These are phyloP conservation scores for Phytopythium cucurbitacearum DNA, from an alignment of 352 stramenopile species.

Conservation along the genomic window DNA sequence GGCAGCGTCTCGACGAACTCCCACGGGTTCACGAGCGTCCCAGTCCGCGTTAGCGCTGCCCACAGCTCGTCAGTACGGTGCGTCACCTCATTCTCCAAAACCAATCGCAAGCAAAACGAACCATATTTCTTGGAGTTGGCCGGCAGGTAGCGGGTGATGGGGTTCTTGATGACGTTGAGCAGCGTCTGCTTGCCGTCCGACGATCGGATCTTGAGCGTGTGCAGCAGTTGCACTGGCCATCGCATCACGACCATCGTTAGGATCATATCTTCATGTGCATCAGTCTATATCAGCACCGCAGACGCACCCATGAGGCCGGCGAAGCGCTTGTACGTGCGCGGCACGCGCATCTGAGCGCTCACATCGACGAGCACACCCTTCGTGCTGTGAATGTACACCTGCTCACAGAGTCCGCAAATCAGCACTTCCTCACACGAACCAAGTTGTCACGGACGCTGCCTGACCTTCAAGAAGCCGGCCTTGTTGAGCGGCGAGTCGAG, in stretches of 20 bases:
- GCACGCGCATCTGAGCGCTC: slow-evolving; percentile 97
- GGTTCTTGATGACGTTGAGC: slow-evolving; percentile 99
- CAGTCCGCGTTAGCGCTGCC: slow-evolving; percentile 89
- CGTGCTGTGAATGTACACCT: slow-evolving; percentile 94
- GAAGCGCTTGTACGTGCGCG: slow-evolving; percentile 99
- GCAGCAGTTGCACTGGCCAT: slow-evolving; percentile 96
- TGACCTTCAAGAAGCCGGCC: slow-evolving; percentile 93
- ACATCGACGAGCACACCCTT: slow-evolving; percentile 99
- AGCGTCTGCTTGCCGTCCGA: slow-evolving; percentile 95
- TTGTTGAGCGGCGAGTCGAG: slow-evolving; percentile 99
- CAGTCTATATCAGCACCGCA: background rate
- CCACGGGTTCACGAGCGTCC: slow-evolving; percentile 93
- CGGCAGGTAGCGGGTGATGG: slow-evolving; percentile 95
- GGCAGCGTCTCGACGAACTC: slow-evolving; percentile 92
- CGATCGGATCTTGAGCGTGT: slow-evolving; percentile 99
- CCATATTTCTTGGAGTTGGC: slow-evolving; percentile 94
- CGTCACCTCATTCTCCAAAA: background rate
- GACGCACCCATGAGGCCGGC: slow-evolving; percentile 92
- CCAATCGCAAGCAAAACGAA: slow-evolving; percentile 9
- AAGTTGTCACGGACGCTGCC: background rate
- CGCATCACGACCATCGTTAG: slow-evolving; percentile 21
- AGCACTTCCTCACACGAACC: background rate
- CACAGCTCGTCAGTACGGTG: background rate
- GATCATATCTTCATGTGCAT: background rate
- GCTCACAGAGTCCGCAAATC: background rate